These are phyloP conservation scores for Curvularia hawaiiensis DNA, from an alignment of 2,329 filamentous ascomycete genomes.

Conservation along the genomic window DNA sequence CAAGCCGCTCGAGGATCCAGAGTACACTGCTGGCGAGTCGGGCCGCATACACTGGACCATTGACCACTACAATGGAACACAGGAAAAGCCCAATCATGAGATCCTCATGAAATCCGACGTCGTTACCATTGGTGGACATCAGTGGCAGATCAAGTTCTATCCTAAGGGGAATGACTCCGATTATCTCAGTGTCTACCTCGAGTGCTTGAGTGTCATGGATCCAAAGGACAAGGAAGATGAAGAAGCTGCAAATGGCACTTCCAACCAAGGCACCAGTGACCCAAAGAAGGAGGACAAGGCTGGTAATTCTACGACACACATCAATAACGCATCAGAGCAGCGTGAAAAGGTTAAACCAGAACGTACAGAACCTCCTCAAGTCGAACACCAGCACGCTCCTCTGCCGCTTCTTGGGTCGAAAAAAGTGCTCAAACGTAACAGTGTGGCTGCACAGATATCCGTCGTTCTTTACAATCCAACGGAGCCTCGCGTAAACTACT, in stretches of 20 bases:
- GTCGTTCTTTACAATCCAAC: conserved; percentile 67
- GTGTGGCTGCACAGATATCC: conserved; percentile 63
- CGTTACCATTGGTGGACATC: conserved; percentile 62
- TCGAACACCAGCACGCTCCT: conserved; percentile 40
- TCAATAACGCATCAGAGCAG: conserved; percentile 1
- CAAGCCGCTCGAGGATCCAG: conserved; percentile 61
- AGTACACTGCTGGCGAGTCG: conserved; percentile 59
- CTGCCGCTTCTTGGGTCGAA: conserved; percentile 44
- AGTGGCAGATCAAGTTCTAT: conserved; percentile 71
- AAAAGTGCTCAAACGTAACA: conserved; percentile 47
- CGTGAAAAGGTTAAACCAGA: conserved; percentile 5
- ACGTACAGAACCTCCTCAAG: conserved; percentile 3
- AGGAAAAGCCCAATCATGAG: conserved; percentile 63
- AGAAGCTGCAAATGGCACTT: conserved; percentile 3
- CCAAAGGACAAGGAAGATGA: conserved; percentile 17
- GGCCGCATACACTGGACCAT: conserved; percentile 65
- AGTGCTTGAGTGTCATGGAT: conserved; percentile 58
- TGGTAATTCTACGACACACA: background rate
- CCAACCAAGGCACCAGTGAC: background rate
- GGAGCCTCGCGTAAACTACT: conserved; percentile 64
- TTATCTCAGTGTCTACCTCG: conserved; percentile 65
- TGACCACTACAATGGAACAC: conserved; percentile 64
- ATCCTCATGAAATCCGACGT: conserved; percentile 63
- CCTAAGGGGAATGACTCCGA: conserved; percentile 64
- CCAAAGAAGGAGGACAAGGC: background rate